Evolutionary conservation across 257 asterid species (phyloP).

Genomic region (Lavandula angustifolia): DNA sequence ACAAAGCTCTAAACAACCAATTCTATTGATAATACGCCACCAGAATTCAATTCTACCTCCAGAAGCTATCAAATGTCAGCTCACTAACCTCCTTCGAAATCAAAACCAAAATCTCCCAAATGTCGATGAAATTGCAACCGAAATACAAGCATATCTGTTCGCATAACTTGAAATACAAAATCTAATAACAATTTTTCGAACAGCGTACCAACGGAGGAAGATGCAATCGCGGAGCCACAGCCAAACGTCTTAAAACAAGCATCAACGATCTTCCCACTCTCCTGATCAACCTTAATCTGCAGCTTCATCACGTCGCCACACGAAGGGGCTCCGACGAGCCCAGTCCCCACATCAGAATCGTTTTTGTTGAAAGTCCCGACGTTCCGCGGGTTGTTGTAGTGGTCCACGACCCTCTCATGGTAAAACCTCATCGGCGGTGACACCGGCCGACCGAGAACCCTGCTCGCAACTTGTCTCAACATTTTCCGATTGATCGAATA

Average conservation of each 20-base stretch:
- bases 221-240: constrained; percentile 93
- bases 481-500: constrained; percentile 33
- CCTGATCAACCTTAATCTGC: constrained; percentile 80
- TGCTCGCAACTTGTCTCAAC: constrained; percentile 53
- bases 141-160: background rate
- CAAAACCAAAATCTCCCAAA: background rate
- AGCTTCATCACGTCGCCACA: constrained; percentile 97
- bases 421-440: constrained; percentile 43
- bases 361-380: constrained; percentile 84
- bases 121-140: background rate
- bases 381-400: constrained; percentile 87
- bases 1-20: background rate
- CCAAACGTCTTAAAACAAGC: constrained; percentile 97
- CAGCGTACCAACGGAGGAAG: constrained; percentile 84
- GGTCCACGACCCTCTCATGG: constrained; percentile 98
- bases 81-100: background rate
- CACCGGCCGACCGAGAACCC: constrained; percentile 41
- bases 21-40: background rate
- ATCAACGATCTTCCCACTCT: constrained; percentile 73
- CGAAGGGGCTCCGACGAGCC: constrained; percentile 94
- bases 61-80: constrained; percentile 9
- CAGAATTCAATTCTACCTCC: background rate
- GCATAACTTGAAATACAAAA: background rate
- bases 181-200: background rate
- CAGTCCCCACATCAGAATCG: constrained; percentile 80